phyloP scores from a whole-genome alignment of 768 basidiomycete genomes.

The Boletus huronensis region DNA sequence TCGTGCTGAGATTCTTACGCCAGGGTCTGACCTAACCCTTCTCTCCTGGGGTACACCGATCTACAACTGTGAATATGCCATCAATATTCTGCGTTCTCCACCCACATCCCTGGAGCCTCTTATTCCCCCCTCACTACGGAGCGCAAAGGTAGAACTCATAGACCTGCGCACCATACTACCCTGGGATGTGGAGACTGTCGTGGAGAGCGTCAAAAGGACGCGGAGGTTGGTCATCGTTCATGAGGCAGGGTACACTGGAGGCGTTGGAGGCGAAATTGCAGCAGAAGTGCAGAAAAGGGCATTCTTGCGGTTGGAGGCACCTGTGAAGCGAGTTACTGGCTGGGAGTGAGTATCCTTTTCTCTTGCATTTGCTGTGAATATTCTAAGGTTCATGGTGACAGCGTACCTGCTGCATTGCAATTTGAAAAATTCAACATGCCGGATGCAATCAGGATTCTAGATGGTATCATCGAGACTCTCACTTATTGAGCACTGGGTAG shows the following conservation, averaged over 20 bases:
- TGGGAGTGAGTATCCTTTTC: slow-evolving; percentile 78
- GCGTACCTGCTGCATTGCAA: slow-evolving; percentile 78
- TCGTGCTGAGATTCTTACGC: slow-evolving; percentile 68
- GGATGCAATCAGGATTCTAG: slow-evolving; percentile 78
- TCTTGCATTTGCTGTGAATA: neutral
- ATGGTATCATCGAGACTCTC: slow-evolving; percentile 81
- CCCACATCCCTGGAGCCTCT: slow-evolving; percentile 57
- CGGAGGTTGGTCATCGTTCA: slow-evolving; percentile 87
- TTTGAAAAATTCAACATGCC: slow-evolving; percentile 94
- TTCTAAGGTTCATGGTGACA: slow-evolving; percentile 27
- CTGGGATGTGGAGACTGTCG: slow-evolving; percentile 79
- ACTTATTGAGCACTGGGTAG: slow-evolving; percentile 44
- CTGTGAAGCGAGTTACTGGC: slow-evolving; percentile 80
- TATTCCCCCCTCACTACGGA: slow-evolving; percentile 61
- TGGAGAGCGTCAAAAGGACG: slow-evolving; percentile 80
- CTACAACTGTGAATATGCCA: slow-evolving; percentile 83
- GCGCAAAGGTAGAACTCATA: slow-evolving; percentile 80
- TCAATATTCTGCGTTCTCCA: slow-evolving; percentile 69
- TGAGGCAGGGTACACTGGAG: slow-evolving; percentile 84
- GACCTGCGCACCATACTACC: slow-evolving; percentile 88
- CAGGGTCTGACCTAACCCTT: slow-evolving; percentile 83
- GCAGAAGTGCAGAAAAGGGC: slow-evolving; percentile 86
- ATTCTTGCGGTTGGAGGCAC: slow-evolving; percentile 85
- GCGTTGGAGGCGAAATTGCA: slow-evolving; percentile 90
- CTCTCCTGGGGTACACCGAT: slow-evolving; percentile 93